A percentile compares a stretch with the other conserved stretches of the same genome.
These are phyloP conservation scores for Scedosporium dehoogii DNA, from an alignment of 2,329 filamentous ascomycete species.

Conservation along the genomic window DNA sequence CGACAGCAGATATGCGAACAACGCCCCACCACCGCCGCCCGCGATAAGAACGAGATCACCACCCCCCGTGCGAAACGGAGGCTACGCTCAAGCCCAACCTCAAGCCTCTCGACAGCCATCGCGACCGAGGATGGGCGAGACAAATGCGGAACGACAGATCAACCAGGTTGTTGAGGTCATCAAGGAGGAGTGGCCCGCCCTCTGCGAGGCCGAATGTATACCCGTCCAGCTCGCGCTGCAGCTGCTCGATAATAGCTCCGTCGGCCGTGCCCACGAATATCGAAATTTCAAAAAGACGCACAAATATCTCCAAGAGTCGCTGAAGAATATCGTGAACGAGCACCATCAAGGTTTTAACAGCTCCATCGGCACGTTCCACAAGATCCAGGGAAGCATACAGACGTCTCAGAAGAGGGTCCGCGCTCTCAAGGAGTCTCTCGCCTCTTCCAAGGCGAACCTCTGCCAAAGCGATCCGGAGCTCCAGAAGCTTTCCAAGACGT, in stretches of 20 bases:
- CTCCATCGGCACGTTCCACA: slow-evolving; percentile 97
- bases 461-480: slow-evolving; percentile 82
- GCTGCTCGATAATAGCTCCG: slow-evolving; percentile 85
- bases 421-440: slow-evolving; percentile 71
- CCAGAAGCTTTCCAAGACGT: slow-evolving; percentile 77
- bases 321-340: slow-evolving; percentile 95
- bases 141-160: slow-evolving; percentile 47
- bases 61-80: slow-evolving; percentile 15
- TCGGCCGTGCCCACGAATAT: slow-evolving; percentile 85
- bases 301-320: slow-evolving; percentile 77
- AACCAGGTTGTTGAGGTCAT: slow-evolving; percentile 68
- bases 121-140: slow-evolving; percentile 21
- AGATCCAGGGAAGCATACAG: slow-evolving; percentile 90
- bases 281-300: slow-evolving; percentile 76
- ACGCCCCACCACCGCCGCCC: slow-evolving; percentile 22
- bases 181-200: slow-evolving; percentile 80
- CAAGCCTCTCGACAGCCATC: slow-evolving; percentile 19
- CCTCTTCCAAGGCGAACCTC: slow-evolving; percentile 69
- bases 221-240: slow-evolving; percentile 93
- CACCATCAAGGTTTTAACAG: slow-evolving; percentile 99
- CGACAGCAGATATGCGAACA: slow-evolving; percentile 27
- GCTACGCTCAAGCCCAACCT: slow-evolving; percentile 7
- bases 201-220: slow-evolving; percentile 80
- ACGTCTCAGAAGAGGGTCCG: slow-evolving; percentile 79
- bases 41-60: slow-evolving; percentile 19